These are phyloP conservation scores for Thielaviopsis euricoi DNA, from an alignment of 2,329 filamentous ascomycete genomes.

Conservation along the genomic window DNA sequence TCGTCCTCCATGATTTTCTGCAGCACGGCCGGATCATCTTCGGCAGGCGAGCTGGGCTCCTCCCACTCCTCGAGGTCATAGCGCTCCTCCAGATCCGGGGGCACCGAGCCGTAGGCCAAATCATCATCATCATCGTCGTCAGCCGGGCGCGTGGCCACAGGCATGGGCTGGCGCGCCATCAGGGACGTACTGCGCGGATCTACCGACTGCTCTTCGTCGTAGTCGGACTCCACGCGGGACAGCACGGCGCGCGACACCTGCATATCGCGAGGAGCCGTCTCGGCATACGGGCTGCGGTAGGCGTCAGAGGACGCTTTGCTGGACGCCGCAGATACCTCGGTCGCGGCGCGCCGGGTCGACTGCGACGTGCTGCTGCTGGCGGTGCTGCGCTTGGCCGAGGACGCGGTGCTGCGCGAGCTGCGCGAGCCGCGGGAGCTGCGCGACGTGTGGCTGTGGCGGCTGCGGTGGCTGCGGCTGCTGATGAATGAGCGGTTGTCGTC, in stretches of 20 bases:
- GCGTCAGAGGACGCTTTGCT: conserved; percentile 17
- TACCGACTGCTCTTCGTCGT: conserved; percentile 18
- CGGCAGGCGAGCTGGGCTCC: not conserved
- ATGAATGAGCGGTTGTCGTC: conserved; percentile 22
- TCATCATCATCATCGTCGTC: conserved; percentile 64
- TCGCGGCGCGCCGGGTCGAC: conserved; percentile 34
- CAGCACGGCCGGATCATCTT: conserved; percentile 29
- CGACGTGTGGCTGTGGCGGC: conserved; percentile 22
- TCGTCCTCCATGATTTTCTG: conserved; percentile 28
- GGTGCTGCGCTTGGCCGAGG: conserved; percentile 13
- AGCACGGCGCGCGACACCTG: conserved; percentile 18
- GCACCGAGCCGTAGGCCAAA: conserved; percentile 74
- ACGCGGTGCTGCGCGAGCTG: conserved; percentile 18
- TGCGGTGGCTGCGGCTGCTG: conserved; percentile 20
- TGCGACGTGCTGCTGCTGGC: conserved; percentile 18
- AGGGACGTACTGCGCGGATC: conserved; percentile 24
- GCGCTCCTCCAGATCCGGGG: conserved; percentile 44
- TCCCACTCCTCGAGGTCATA: conserved; percentile 22
- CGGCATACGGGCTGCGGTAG: conserved; percentile 25
- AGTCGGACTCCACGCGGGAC: conserved; percentile 19
- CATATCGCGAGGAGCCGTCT: conserved; percentile 21
- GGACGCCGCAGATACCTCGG: conserved; percentile 33
- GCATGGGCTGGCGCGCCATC: conserved; percentile 1
- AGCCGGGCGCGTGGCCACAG: conserved; percentile 11
- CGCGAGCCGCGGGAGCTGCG: conserved; percentile 21